Base-by-base conservation (phyloP, 2,329 filamentous ascomycete genomes). In the Alternaria metachromatica region DNA sequence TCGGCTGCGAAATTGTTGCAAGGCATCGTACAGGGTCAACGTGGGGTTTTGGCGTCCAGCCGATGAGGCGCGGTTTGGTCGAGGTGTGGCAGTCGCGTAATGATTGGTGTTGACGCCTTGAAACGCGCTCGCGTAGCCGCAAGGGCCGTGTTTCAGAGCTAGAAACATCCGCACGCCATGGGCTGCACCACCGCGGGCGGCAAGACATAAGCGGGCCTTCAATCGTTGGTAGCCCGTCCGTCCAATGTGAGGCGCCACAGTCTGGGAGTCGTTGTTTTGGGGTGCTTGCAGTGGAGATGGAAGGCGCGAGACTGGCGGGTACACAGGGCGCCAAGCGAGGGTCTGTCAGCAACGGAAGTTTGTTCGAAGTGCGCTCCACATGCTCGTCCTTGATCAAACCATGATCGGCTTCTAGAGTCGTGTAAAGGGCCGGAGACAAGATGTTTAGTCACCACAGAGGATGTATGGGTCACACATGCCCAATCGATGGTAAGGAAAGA, bases 21-120 rank as follows among this genome's bases (percentile, higher is more conserved):
- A 46, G 33, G 50, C 53, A 57, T 57, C 21, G 43, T 57, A 49
- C 58, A 58, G 43, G 49, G 46, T 41, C 25, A 25, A 46, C 43
- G 55, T 58, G 58, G 50, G 63, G 65, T 62, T 68, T 62, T 61
- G 61, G 62, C 67, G 59, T 70, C 69, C 61, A 69, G 54, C 69
- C 53, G 51, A 68, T 70, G 64, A 75, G 63, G 75, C 67, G 65
- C 63, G 63, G 68, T 78, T 71, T 76, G 73, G 69, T 65, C 55
- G 66, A 66, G 57, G 65, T 66, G 66, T 67, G 63, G 67, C 55
- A 64, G 69, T 72, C 72, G 73, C 72, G 69, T 71, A 76, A 56
- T 70, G 68, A 80, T 80, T 80, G 78, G 78, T 58, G 58, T 60
- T 61, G 70, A 68, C 60, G 37, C 71, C 66, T 70, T 73, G 64